Percentiles rank a stretch among this genome's conserved stretches.
Evolutionary conservation across 257 asterid genomes (phyloP).

Genomic region (Leonotis leonurus): DNA sequence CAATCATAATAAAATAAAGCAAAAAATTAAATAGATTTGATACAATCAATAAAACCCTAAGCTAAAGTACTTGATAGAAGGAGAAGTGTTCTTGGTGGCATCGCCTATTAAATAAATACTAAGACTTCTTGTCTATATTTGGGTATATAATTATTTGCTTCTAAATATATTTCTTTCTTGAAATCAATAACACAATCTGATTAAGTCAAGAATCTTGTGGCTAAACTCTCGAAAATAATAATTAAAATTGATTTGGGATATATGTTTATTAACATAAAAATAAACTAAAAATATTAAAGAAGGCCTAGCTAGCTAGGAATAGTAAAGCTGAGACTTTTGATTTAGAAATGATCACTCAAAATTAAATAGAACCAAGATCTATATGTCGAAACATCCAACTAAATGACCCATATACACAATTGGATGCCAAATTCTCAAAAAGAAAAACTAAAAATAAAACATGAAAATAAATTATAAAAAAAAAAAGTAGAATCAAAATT

Average conservation of each 20-base stretch:
- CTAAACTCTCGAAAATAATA: not conserved
- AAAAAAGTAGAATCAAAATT: slow-evolving; percentile 28
- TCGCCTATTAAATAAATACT: not conserved
- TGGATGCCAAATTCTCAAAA: slow-evolving; percentile 11
- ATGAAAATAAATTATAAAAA: not conserved
- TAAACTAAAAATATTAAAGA: too few species aligned
- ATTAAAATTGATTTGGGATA: too few species aligned
- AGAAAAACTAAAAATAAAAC: not conserved
- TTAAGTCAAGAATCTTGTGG: too few species aligned
- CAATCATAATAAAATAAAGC: not conserved
- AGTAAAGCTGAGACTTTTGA: not conserved
- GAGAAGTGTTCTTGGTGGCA: not conserved
- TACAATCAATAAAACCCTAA: not conserved
- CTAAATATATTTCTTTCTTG: too few species aligned
- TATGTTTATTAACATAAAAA: too few species aligned
- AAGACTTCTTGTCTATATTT: too few species aligned
- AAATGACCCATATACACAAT: slow-evolving; percentile 22
- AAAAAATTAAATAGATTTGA: not conserved
- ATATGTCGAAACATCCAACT: slow-evolving; percentile 12
- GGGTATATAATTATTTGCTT: too few species aligned
- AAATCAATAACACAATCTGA: too few species aligned
- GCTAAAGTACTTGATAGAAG: not conserved
- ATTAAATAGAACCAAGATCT: slow-evolving; percentile 1
- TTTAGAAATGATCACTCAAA: too few species aligned
- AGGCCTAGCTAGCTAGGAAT: too few species aligned